Evolutionary conservation across 805 yeast genomes (phyloP).

Genomic region (Brettanomyces bruxellensis): DNA sequence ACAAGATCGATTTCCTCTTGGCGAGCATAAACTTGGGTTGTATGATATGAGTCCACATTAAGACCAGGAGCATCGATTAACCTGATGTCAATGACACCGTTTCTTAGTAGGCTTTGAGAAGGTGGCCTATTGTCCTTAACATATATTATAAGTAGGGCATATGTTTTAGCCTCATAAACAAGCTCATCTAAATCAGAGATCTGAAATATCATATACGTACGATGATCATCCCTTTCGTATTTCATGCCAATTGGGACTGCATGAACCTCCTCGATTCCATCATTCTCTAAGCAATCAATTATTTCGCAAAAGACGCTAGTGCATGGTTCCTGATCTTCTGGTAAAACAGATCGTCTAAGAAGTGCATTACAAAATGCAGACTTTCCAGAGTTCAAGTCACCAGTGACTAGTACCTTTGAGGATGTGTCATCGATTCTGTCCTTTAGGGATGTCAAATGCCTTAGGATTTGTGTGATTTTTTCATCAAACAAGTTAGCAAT

Average conservation of each 20-base stretch:
- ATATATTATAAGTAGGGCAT: slow-evolving; percentile 68
- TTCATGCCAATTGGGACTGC: slow-evolving; percentile 58
- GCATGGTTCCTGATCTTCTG: slow-evolving; percentile 97
- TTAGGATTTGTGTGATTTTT: slow-evolving; percentile 53
- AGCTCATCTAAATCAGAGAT: slow-evolving; percentile 54
- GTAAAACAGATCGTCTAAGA: slow-evolving; percentile 65
- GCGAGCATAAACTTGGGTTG: slow-evolving; percentile 89
- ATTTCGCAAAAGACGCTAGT: slow-evolving; percentile 96
- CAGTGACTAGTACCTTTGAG: slow-evolving; percentile 92
- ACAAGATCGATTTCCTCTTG: slow-evolving; percentile 97
- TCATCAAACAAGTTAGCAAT: slow-evolving; percentile 61
- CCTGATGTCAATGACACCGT: slow-evolving; percentile 87
- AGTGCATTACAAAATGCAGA: slow-evolving; percentile 92
- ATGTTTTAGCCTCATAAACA: slow-evolving; percentile 67
- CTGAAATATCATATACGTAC: slow-evolving; percentile 51
- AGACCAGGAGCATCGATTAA: slow-evolving; percentile 97
- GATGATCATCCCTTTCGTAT: slow-evolving; percentile 48
- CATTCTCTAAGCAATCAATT: slow-evolving; percentile 69
- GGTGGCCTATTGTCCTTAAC: slow-evolving; percentile 65
- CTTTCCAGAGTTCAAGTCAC: slow-evolving; percentile 94
- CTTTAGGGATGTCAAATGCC: slow-evolving; percentile 61
- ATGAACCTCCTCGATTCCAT: slow-evolving; percentile 81
- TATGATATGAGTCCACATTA: slow-evolving; percentile 86
- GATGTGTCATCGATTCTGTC: slow-evolving; percentile 86
- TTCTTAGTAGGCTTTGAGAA: slow-evolving; percentile 63